Conservation (phyloP, 2,329 filamentous ascomycete species). For the Penicillium sp. region DNA sequence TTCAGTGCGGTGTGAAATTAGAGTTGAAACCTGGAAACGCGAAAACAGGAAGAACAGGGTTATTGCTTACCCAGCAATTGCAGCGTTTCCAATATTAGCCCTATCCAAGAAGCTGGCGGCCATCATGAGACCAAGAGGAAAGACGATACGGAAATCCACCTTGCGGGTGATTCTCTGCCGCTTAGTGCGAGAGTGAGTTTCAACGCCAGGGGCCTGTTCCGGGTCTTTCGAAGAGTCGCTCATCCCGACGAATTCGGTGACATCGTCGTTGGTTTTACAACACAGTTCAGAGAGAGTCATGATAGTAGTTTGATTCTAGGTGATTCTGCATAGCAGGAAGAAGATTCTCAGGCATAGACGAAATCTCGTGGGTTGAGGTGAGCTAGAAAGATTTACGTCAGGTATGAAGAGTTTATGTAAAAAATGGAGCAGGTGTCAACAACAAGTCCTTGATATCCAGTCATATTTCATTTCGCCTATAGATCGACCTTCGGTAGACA, state of each 20-base stretch:
- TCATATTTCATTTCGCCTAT: background rate
- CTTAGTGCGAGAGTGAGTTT: background rate
- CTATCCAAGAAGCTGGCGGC: constrained; percentile 15
- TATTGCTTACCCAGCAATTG: constrained; percentile 24
- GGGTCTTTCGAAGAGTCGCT: background rate
- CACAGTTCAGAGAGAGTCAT: background rate
- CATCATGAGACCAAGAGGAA: constrained; percentile 12
- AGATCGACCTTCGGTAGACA: background rate
- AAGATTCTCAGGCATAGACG: too few relatives aligned
- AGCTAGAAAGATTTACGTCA: too few relatives aligned
- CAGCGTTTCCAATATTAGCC: constrained; percentile 18
- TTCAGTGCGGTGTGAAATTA: constrained; percentile 71
- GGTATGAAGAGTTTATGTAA: too few relatives aligned
- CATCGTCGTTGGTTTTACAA: background rate
- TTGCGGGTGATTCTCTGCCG: background rate
- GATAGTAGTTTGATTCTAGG: background rate
- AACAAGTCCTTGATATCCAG: background rate
- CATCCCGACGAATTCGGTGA: background rate
- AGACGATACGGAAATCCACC: constrained; percentile 13
- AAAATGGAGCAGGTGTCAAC: too few relatives aligned
- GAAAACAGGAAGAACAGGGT: constrained; percentile 47
- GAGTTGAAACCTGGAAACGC: background rate
- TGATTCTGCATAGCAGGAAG: too few relatives aligned
- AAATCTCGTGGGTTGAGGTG: too few relatives aligned
- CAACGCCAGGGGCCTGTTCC: background rate